Evolutionary conservation across 1,284 basidiomycete genomes (phyloP).

Genomic region (Cryptococcus maquisensis): DNA sequence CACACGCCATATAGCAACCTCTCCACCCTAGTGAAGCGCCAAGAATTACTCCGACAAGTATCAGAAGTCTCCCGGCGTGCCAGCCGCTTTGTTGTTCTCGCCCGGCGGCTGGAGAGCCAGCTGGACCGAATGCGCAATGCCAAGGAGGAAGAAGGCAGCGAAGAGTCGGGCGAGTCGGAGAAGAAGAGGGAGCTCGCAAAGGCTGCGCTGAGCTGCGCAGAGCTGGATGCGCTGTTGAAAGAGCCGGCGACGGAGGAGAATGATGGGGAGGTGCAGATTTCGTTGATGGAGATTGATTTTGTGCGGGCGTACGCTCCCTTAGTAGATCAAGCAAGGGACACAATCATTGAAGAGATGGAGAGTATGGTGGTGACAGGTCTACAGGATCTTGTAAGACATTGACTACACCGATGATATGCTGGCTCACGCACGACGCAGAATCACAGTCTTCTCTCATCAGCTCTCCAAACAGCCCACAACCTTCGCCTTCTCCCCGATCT

Average conservation of each 20-base stretch:
- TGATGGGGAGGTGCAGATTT: constrained; percentile 11
- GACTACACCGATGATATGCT: neutral
- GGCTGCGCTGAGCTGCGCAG: constrained; percentile 82
- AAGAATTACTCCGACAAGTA: constrained; percentile 72
- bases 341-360: constrained; percentile 79
- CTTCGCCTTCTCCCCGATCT: constrained; percentile 76
- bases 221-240: constrained; percentile 54
- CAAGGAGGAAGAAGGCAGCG: constrained; percentile 22
- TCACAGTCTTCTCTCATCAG: constrained; percentile 80
- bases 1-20: constrained; percentile 72
- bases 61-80: constrained; percentile 76
- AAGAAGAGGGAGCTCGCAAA: constrained; percentile 80
- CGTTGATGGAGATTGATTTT: constrained; percentile 63
- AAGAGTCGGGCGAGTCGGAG: constrained; percentile 58
- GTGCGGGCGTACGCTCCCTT: constrained; percentile 65
- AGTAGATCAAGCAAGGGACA: constrained; percentile 64
- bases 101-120: constrained; percentile 71
- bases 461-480: constrained; percentile 91
- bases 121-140: constrained; percentile 60
- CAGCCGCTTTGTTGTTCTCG: constrained; percentile 74
- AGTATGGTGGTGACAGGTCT: constrained; percentile 75
- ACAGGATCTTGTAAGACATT: constrained; percentile 60
- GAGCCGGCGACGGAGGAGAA: constrained; percentile 11
- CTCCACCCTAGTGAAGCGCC: constrained; percentile 62
- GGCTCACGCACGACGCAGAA: constrained; percentile 56